These are phyloP conservation scores for Podochytrium sp. DNA, from an alignment of 192 early-diverging fungal genomes.

Conservation along the genomic window DNA sequence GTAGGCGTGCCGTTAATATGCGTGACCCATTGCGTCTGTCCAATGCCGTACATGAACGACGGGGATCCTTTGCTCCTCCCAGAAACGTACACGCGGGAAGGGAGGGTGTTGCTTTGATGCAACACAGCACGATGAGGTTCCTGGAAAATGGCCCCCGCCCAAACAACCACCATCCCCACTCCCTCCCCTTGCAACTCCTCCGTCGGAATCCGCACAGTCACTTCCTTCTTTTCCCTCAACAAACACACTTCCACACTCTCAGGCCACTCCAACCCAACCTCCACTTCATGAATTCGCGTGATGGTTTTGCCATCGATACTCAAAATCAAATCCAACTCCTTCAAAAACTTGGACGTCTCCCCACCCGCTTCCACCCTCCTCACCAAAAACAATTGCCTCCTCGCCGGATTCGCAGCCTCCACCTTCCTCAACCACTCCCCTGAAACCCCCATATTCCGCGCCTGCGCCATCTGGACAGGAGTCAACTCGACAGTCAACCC, in stretches of 20 bases:
- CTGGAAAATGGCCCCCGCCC: conserved; percentile 85
- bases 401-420: conserved; percentile 40
- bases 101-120: conserved; percentile 46
- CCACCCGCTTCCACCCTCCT: conserved; percentile 45
- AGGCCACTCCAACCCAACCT: conserved; percentile 36
- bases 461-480: conserved; percentile 48
- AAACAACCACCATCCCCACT: conserved; percentile 72
- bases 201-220: conserved; percentile 68
- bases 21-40: conserved; percentile 52
- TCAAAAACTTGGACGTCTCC: conserved; percentile 40
- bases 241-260: conserved; percentile 45
- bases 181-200: conserved; percentile 41
- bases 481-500: conserved; percentile 55
- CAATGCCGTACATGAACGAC: conserved; percentile 49
- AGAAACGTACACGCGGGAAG: conserved; percentile 49
- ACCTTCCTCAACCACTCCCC: conserved; percentile 54
- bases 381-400: conserved; percentile 54
- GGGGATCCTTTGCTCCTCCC: conserved; percentile 49
- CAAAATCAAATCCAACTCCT: conserved; percentile 57
- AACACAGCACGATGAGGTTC: conserved; percentile 55
- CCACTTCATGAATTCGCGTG: conserved; percentile 41
- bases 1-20: conserved; percentile 58
- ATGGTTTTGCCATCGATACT: conserved; percentile 41
- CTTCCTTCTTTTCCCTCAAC: conserved; percentile 74
- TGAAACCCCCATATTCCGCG: conserved; percentile 53